These are phyloP conservation scores for Fusarium concolor DNA, from an alignment of 2,329 filamentous ascomycete genomes.

Conservation along the genomic window DNA sequence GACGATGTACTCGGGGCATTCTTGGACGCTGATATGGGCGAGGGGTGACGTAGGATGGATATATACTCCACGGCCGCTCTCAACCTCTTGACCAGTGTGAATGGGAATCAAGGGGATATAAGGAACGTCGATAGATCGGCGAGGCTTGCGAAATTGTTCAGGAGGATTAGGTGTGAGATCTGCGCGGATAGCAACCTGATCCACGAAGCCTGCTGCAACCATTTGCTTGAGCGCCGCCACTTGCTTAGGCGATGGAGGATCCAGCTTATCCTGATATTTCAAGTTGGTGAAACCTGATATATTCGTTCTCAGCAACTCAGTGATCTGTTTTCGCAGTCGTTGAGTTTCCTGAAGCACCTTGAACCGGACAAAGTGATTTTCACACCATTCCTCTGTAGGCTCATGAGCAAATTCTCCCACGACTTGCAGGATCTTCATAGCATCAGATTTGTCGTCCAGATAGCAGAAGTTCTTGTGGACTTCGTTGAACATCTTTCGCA, in stretches of 20 bases:
- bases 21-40: slow-evolving; percentile 73
- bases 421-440: slow-evolving; percentile 88
- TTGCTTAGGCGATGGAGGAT: slow-evolving; percentile 72
- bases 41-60: slow-evolving; percentile 89
- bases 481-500: slow-evolving; percentile 71
- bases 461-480: slow-evolving; percentile 83
- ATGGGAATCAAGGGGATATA: slow-evolving; percentile 87
- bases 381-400: slow-evolving; percentile 78
- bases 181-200: slow-evolving; percentile 91
- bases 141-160: slow-evolving; percentile 74
- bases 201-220: slow-evolving; percentile 90
- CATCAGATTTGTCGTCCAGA: slow-evolving; percentile 86
- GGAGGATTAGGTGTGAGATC: slow-evolving; percentile 83
- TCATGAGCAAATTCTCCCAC: slow-evolving; percentile 88
- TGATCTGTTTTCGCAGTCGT: slow-evolving; percentile 85
- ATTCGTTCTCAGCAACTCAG: slow-evolving; percentile 80
- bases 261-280: slow-evolving; percentile 66
- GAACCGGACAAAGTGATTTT: slow-evolving; percentile 83
- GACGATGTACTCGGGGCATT: slow-evolving; percentile 88
- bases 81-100: slow-evolving; percentile 53
- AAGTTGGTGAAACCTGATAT: slow-evolving; percentile 73
- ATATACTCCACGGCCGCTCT: slow-evolving; percentile 77
- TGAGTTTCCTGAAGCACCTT: slow-evolving; percentile 89
- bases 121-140: slow-evolving; percentile 89
- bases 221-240: slow-evolving; percentile 89